Evolutionary conservation across 2,329 filamentous ascomycete genomes (phyloP).

Genomic region (Fusarium camptoceras): DNA sequence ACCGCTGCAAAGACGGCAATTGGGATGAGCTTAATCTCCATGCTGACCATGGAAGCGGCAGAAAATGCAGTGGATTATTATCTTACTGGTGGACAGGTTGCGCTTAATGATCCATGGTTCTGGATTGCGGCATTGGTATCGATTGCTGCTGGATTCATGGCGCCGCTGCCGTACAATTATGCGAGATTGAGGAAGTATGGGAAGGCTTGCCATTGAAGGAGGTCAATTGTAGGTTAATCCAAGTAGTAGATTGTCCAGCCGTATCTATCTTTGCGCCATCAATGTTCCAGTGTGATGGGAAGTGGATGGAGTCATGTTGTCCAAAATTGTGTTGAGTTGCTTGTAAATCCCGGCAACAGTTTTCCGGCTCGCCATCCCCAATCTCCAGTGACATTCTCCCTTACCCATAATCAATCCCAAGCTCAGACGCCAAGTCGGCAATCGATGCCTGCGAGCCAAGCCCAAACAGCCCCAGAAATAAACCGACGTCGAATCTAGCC

Average conservation of each 20-base stretch:
- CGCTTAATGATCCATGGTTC: constrained; percentile 60
- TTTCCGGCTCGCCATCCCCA: background rate
- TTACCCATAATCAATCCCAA: background rate
- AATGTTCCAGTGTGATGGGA: background rate
- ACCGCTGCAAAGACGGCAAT: constrained; percentile 63
- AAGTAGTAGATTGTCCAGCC: background rate
- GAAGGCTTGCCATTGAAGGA: constrained; percentile 58
- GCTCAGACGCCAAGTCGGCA: background rate
- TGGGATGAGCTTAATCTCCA: constrained; percentile 70
- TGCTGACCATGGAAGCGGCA: constrained; percentile 68
- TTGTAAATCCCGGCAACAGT: background rate
- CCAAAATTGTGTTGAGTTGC: background rate
- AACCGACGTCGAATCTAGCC: constrained; percentile 6
- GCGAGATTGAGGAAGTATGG: constrained; percentile 60
- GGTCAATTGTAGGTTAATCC: no score
- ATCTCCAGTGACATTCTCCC: background rate
- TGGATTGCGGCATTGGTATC: constrained; percentile 63
- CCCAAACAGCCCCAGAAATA: background rate
- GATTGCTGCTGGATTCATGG: constrained; percentile 58
- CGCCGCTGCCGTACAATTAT: constrained; percentile 67
- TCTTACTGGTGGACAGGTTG: constrained; percentile 63
- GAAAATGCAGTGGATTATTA: constrained; percentile 68
- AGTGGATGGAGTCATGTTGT: background rate
- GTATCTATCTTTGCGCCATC: background rate
- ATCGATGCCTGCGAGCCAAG: background rate